These are phyloP conservation scores for Lasiosphaeria ovina DNA, from an alignment of 495 filamentous ascomycete species.

Conservation along the genomic window DNA sequence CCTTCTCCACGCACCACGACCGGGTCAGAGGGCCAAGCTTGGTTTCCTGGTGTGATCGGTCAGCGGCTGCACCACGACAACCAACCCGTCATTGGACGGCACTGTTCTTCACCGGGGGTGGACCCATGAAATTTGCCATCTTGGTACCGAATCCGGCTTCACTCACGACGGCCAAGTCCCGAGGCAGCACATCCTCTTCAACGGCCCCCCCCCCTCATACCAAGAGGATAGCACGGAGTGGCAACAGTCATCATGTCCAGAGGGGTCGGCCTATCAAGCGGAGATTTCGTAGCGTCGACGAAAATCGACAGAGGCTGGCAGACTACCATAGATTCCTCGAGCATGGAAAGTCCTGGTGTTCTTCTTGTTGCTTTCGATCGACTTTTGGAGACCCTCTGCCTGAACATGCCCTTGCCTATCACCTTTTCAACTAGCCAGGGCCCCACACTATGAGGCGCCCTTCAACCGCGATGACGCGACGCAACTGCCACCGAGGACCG, in stretches of 20 bases:
- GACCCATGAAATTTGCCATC: slow-evolving; percentile 24
- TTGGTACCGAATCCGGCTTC: slow-evolving; percentile 30
- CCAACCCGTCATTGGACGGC: slow-evolving; percentile 23
- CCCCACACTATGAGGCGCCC: slow-evolving; percentile 14
- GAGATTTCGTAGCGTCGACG: background rate
- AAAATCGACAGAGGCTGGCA: background rate
- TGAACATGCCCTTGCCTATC: background rate
- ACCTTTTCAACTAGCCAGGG: slow-evolving; percentile 3
- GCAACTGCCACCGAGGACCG: slow-evolving; percentile 14
- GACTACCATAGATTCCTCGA: background rate
- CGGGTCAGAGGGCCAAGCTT: slow-evolving; percentile 5
- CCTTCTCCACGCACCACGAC: slow-evolving; percentile 5
- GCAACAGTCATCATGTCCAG: background rate
- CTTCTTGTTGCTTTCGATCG: background rate
- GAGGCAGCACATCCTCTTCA: slow-evolving; percentile 10
- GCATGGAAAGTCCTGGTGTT: background rate
- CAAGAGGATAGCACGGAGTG: background rate
- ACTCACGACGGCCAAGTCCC: slow-evolving; percentile 14
- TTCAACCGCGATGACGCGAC: slow-evolving; percentile 13
- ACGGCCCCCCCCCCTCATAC: background rate
- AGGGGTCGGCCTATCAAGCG: background rate
- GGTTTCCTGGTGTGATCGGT: slow-evolving; percentile 16
- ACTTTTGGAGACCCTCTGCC: background rate
- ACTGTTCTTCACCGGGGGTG: slow-evolving; percentile 19
- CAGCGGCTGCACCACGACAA: slow-evolving; percentile 15